Base-by-base conservation (phyloP, 78 protist species). In the Speleostelium caveatum region DNA sequence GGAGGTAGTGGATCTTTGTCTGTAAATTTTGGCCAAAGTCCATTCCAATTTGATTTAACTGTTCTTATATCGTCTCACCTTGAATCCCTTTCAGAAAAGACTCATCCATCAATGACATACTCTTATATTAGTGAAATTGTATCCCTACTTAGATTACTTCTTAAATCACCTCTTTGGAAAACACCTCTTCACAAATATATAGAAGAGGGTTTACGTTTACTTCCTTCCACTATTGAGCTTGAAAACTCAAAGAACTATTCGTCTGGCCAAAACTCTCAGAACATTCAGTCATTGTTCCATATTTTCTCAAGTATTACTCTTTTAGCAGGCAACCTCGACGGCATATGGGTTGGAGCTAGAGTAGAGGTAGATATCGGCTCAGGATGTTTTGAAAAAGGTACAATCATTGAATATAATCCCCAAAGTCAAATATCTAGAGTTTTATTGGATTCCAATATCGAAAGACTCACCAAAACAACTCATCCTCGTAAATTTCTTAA, bases 1-100 rank as follows among this genome's bases (percentile, higher is more conserved):
- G 59, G 51, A 24, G 3, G 60, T 1, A 72, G 77, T 49, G 86
- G 59, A 16, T 60, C 79, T 14, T 35, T 91, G 26, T 36, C 69
- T 39, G 86, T 35, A 17, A 87, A 87, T 72, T 87, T 87, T 77
- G 94, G 94, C 26, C 93, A 86, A 26, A 35, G n/a, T 39, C 78
- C 94, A 24, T 87, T 87, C 38, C 73, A 66, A 67, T 87, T 66
- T 33, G 94, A 87, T 55, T 16, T 73, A 6, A 63, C 79, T 17
- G 60, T 77, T 21, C 51, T 75, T 28, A 76, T 62, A 17, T 14
- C 75, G 0, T 73, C 68, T 7, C 79, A 83, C 32, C n/a, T 75
- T 19, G 94, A 87, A 38, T 28, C 58, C 7, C 49, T 69, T 30
- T 63, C 94, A 19, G 83, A 77, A 2, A 38, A 42, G 19, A 75